A percentile compares a stretch with the other conserved stretches of the same genome.
Evolutionary conservation across 1,139 yeast genomes (phyloP).

Genomic region (Suhomyces panamericanus): DNA sequence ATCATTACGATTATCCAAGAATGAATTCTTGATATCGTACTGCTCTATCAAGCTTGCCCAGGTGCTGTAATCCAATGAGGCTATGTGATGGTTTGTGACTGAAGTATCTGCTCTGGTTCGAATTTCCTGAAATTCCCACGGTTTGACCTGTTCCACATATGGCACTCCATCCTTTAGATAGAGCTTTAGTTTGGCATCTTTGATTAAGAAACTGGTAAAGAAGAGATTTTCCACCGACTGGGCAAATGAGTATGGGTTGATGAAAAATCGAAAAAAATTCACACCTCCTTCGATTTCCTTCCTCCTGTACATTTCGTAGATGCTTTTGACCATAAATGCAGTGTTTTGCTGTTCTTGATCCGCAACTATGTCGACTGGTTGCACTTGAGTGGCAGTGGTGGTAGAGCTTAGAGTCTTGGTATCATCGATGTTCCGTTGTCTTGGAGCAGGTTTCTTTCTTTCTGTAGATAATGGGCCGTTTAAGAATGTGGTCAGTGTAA

Average conservation of each 20-base stretch:
- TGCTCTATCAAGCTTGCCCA: constrained; percentile 58
- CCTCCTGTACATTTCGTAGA: constrained; percentile 40
- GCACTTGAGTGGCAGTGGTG: constrained; percentile 57
- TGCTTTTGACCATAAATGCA: constrained; percentile 55
- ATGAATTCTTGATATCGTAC: constrained; percentile 54
- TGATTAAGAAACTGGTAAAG: constrained; percentile 74
- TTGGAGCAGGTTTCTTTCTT: constrained; percentile 41
- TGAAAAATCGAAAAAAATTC: constrained; percentile 62
- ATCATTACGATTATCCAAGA: constrained; percentile 47
- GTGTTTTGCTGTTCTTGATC: constrained; percentile 54
- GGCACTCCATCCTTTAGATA: constrained; percentile 48
- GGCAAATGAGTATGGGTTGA: constrained; percentile 74
- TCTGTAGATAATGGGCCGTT: constrained; percentile 74
- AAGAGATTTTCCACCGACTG: constrained; percentile 84
- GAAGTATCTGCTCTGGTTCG: constrained; percentile 17
- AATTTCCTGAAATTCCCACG: constrained; percentile 17
- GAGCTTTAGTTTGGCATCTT: constrained; percentile 65
- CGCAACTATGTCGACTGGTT: constrained; percentile 50
- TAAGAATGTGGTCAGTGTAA: constrained; percentile 59
- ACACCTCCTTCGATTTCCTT: constrained; percentile 41
- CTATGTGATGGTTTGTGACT: constrained; percentile 60
- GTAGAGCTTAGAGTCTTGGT: constrained; percentile 34
- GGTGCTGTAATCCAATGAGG: constrained; percentile 63
- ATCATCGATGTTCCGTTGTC: constrained; percentile 44
- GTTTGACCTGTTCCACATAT: constrained; percentile 23